Evolutionary conservation across 2,329 filamentous ascomycete genomes (phyloP).

Genomic region (Nothophoma quercina): DNA sequence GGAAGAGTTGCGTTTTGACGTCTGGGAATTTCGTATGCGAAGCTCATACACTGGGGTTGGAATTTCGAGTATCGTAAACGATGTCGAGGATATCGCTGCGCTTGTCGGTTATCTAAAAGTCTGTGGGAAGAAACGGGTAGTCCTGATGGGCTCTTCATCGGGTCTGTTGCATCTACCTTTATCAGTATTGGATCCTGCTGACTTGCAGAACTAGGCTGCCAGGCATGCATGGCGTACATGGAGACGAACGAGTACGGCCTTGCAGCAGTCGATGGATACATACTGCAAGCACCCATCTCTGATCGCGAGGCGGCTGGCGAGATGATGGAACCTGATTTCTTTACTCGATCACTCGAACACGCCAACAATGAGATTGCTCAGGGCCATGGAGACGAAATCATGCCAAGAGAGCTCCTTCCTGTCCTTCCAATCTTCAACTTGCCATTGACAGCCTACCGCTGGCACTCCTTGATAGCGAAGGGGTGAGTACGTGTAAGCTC

Average conservation of each 20-base stretch:
- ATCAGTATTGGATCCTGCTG: not conserved
- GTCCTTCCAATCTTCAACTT: conserved; percentile 20
- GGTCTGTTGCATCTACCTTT: not conserved
- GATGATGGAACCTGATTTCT: conserved; percentile 21
- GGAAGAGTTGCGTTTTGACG: conserved; percentile 7
- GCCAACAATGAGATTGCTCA: conserved; percentile 13
- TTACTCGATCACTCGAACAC: conserved; percentile 8
- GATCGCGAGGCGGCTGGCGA: conserved; percentile 24
- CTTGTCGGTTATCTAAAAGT: conserved; percentile 20
- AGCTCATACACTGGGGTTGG: conserved; percentile 30
- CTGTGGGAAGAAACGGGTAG: conserved; percentile 15
- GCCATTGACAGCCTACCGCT: conserved; percentile 27
- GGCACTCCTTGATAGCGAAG: conserved; percentile 22
- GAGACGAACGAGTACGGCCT: not conserved
- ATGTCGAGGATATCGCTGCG: conserved; percentile 23
- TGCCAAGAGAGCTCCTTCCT: conserved; percentile 12
- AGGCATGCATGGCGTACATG: not conserved
- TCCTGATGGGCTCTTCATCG: conserved; percentile 21
- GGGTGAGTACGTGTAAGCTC: not conserved
- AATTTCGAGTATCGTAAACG: conserved; percentile 25
- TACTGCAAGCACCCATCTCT: conserved; percentile 26
- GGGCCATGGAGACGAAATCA: not conserved
- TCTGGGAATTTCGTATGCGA: conserved; percentile 31
- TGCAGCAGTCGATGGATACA: conserved; percentile 19
- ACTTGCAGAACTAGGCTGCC: not conserved